Conservation (phyloP, 805 yeast species). For the Brettanomyces sp. region DNA sequence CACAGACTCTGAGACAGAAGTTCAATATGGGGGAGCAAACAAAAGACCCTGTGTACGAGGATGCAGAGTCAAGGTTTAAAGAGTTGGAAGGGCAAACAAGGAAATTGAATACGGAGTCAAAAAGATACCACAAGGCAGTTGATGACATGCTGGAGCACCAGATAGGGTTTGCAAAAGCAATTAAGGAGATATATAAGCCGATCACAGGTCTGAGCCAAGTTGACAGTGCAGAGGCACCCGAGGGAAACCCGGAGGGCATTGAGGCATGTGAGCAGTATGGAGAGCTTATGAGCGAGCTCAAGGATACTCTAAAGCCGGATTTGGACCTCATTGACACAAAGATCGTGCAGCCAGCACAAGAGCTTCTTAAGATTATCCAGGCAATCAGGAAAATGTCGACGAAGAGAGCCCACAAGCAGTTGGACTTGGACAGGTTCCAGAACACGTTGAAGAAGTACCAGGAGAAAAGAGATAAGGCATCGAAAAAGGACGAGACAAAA, state of each 20-base stretch:
- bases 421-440: conserved; percentile 84
- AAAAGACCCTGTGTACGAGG: conserved; percentile 82
- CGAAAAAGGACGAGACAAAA: conserved; percentile 44
- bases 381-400: conserved; percentile 87
- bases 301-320: conserved; percentile 83
- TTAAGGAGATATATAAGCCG: conserved; percentile 94
- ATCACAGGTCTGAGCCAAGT: conserved; percentile 88
- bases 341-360: conserved; percentile 87
- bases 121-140: conserved; percentile 83
- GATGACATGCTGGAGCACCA: conserved; percentile 91
- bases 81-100: conserved; percentile 87
- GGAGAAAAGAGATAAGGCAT: conserved; percentile 70
- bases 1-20: conserved; percentile 85
- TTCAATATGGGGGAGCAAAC: conserved; percentile 76
- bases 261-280: conserved; percentile 89
- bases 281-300: conserved; percentile 77
- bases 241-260: conserved; percentile 95
- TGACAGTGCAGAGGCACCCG: conserved; percentile 77
- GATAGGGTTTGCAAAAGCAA: conserved; percentile 88
- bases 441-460: conserved; percentile 63
- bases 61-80: conserved; percentile 93
- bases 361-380: conserved; percentile 71
- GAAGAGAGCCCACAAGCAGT: conserved; percentile 90
- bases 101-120: conserved; percentile 81
- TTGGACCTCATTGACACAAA: conserved; percentile 84